Conservation (phyloP, 257 asterid genomes). For the Cynanchum wilfordii region DNA sequence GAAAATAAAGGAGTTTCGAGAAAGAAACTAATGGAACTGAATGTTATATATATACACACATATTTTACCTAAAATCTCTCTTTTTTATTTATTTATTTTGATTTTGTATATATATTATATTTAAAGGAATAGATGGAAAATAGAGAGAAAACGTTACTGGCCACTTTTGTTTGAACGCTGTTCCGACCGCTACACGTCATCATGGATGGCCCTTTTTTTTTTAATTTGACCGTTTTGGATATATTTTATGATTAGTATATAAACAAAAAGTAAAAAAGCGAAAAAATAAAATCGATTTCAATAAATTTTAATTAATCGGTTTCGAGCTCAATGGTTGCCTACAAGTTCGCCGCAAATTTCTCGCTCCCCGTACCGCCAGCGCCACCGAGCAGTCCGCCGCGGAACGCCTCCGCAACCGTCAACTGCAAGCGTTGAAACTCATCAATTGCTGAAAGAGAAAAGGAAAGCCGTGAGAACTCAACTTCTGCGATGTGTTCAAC, state of each 20-base stretch:
- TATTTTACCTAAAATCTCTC: too few species aligned
- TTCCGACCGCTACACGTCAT: too few species aligned
- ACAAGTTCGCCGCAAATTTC: slow-evolving; percentile 3
- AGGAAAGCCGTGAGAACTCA: not conserved
- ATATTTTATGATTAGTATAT: too few species aligned
- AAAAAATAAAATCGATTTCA: not conserved
- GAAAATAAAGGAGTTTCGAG: too few species aligned
- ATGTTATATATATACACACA: too few species aligned
- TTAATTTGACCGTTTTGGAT: too few species aligned
- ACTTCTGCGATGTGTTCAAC: slow-evolving; percentile 38
- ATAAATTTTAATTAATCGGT: not conserved
- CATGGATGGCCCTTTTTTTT: too few species aligned
- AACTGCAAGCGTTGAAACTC: not conserved
- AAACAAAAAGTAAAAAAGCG: not conserved
- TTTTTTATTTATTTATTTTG: too few species aligned
- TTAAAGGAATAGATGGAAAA: not conserved
- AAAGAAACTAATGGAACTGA: too few species aligned
- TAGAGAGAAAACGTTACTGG: not conserved
- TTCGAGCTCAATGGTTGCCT: not conserved
- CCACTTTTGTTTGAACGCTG: not conserved
- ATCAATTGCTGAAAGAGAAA: not conserved
- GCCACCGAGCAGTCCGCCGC: not conserved
- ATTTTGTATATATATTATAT: too few species aligned
- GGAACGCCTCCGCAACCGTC: not conserved
- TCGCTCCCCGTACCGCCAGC: slow-evolving; percentile 4